Percentiles rank a stretch among this genome's conserved stretches.
phyloP scores from a whole-genome alignment of 768 basidiomycete genomes.

The Tulasnella sp. region DNA sequence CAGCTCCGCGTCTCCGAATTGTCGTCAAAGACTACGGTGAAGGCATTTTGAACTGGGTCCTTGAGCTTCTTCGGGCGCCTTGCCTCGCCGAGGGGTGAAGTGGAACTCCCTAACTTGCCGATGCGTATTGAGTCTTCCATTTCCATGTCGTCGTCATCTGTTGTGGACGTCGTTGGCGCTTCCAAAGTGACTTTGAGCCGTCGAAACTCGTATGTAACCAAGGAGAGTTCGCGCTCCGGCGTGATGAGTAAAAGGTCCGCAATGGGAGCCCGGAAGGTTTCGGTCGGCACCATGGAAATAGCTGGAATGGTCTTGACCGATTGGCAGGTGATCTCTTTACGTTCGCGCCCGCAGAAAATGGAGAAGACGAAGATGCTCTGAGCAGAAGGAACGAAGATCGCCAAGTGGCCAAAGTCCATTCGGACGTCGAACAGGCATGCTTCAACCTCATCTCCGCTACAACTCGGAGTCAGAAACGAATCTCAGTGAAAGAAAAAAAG shows the following conservation, averaged over 20 bases:
- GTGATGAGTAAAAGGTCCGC: conserved; percentile 68
- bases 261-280: conserved; percentile 58
- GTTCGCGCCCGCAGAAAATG: conserved; percentile 35
- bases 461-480: not conserved
- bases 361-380: conserved; percentile 47
- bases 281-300: conserved; percentile 53
- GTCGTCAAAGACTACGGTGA: conserved; percentile 53
- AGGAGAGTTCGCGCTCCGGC: conserved; percentile 48
- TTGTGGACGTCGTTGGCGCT: not conserved
- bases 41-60: conserved; percentile 49
- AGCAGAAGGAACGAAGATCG: conserved; percentile 51
- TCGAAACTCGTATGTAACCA: conserved; percentile 61
- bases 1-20: conserved; percentile 46
- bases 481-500: not conserved
- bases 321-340: conserved; percentile 12
- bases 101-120: not conserved
- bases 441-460: not conserved
- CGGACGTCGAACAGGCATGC: conserved; percentile 29
- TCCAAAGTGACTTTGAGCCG: conserved; percentile 33
- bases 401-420: conserved; percentile 43
- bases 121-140: not conserved
- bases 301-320: conserved; percentile 38
- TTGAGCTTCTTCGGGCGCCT: conserved; percentile 44
- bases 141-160: conserved; percentile 19
- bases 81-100: not conserved